Evolutionary conservation across 768 basidiomycete genomes (phyloP).

Genomic region (Tephrocybe rancida): DNA sequence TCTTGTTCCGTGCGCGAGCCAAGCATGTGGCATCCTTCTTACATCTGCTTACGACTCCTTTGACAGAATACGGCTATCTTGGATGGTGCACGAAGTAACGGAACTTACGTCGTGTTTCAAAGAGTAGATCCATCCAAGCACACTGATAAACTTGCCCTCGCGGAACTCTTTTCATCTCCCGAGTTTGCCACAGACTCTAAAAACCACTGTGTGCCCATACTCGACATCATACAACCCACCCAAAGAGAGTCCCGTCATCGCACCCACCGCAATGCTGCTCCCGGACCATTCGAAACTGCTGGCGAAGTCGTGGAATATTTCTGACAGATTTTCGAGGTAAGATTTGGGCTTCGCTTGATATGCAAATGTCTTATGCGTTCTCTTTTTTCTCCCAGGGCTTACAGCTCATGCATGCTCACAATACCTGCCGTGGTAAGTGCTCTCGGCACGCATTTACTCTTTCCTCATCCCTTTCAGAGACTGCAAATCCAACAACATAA

Average conservation of each 20-base stretch:
- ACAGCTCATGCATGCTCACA: constrained; percentile 33
- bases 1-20: background rate
- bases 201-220: constrained; percentile 39
- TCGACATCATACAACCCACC: constrained; percentile 20
- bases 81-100: constrained; percentile 36
- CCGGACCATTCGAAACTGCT: constrained; percentile 29
- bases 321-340: constrained; percentile 29
- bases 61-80: constrained; percentile 14
- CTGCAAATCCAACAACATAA: constrained; percentile 28
- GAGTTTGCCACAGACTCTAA: constrained; percentile 16
- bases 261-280: constrained; percentile 33
- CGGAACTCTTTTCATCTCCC: constrained; percentile 20
- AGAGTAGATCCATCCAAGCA: constrained; percentile 11
- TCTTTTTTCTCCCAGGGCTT: constrained; percentile 23
- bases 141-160: constrained; percentile 33
- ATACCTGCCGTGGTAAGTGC: constrained; percentile 31
- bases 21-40: no score
- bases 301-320: constrained; percentile 34
- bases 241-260: constrained; percentile 18
- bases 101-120: constrained; percentile 32
- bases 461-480: constrained; percentile 6
- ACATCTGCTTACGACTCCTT: no score
- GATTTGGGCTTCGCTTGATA: background rate
- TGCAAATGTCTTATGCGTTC: background rate
- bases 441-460: background rate